Evolutionary conservation across 371 early-diverging fungal species (phyloP), one percentile per base, ranked within the genome.

Genomic region (Mucor irregularis): DNA sequence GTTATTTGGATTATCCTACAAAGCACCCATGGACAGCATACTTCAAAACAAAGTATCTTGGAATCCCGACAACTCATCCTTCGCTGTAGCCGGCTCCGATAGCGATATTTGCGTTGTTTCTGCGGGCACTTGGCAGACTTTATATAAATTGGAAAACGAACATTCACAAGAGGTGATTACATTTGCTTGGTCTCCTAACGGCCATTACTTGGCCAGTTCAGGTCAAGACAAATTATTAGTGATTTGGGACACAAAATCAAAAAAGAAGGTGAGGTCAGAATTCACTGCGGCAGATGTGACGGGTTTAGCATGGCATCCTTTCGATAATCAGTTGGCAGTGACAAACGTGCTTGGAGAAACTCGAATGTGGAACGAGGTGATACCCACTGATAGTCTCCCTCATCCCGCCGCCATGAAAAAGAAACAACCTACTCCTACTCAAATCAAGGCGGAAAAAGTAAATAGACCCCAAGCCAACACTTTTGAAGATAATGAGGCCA

Each of bases 171-270:
- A 49, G 21, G 62, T 82, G 1, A 62, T 54, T n/a, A 62, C 70
- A 0, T 24, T 86, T 10, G 62, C 74, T 14, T 90, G 84, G 85
- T 86, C 87, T 6, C 76, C 82, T 7, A 83, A 83, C 35, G 88
- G 90, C 1, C 43, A 64, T 4, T 82, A 81, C 40, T 38, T 90
- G 7, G 81, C 77, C 0, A 63, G 81, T 5, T 61, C 62, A 25
- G 61, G 69, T n/a, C 47, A 39, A 6, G 75, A 80, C 42, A 65
- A 61, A 6, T 62, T 70, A 26, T 16, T 87, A 4, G 66, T 69
- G 19, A 61, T 90, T 21, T 90, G 88, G 88, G 66, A 76, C 11
- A 60, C 66, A 2, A 62, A 59, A 40, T 59, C 48, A 17, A 52
- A 57, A 34, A 31, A 47, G 8, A 31, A 62, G 4, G 53, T 75